Evolutionary conservation across 192 early-diverging fungal species (phyloP).

Genomic region (Coemansia sp.): DNA sequence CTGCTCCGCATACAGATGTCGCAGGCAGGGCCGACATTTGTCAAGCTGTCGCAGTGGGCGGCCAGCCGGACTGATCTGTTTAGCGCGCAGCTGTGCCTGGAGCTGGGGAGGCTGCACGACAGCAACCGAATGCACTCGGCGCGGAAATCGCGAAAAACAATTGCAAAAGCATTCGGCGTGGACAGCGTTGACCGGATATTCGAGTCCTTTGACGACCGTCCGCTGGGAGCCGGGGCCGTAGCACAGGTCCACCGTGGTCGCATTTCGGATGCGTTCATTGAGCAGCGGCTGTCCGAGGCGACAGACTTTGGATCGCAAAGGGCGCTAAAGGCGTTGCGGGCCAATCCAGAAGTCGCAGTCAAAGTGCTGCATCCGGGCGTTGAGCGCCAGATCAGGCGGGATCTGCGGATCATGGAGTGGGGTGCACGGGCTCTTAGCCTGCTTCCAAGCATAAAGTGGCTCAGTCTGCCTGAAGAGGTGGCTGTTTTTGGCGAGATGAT

Average conservation of each 20-base stretch:
- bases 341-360: slow-evolving; percentile 65
- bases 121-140: slow-evolving; percentile 77
- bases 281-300: slow-evolving; percentile 9
- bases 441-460: slow-evolving; percentile 82
- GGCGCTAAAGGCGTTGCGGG: slow-evolving; percentile 19
- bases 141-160: slow-evolving; percentile 57
- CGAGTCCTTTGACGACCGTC: slow-evolving; percentile 67
- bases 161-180: slow-evolving; percentile 65
- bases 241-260: slow-evolving; percentile 73
- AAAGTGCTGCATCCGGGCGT: slow-evolving; percentile 92
- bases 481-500: slow-evolving; percentile 89
- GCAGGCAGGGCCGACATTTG: slow-evolving; percentile 90
- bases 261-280: slow-evolving; percentile 22
- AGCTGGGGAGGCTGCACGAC: slow-evolving; percentile 80
- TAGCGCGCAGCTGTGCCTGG: slow-evolving; percentile 66
- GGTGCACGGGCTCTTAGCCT: slow-evolving; percentile 62
- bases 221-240: slow-evolving; percentile 92
- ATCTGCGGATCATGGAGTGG: slow-evolving; percentile 78
- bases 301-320: slow-evolving; percentile 1
- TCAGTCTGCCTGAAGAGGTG: slow-evolving; percentile 89
- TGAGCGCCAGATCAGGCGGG: slow-evolving; percentile 62
- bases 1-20: slow-evolving; percentile 79
- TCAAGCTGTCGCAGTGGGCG: slow-evolving; percentile 95
- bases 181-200: slow-evolving; percentile 72
- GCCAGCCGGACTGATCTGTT: slow-evolving; percentile 90